These are phyloP conservation scores for Alisma plantagoaquatica DNA, from an alignment of 106 monocot genomes.

Conservation along the genomic window DNA sequence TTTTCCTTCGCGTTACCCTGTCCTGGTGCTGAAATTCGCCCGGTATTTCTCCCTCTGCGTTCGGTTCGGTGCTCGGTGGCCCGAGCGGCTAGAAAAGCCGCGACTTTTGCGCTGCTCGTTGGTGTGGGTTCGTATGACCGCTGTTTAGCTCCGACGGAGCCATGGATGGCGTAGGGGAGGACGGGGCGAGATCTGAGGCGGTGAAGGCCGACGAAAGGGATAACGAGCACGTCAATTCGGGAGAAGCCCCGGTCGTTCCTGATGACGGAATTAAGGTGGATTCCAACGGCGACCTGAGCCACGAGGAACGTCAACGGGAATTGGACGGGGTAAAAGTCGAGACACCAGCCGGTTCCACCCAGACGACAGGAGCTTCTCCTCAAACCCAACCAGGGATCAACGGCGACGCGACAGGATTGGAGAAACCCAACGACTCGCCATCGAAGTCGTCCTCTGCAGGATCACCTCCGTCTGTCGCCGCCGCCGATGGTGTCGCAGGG, in stretches of 20 bases:
- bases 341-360: not conserved
- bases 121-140: not conserved
- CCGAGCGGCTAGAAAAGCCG: not conserved
- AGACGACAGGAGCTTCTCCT: not conserved
- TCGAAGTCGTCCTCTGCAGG: not conserved
- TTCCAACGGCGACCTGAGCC: not conserved
- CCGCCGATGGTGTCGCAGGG: too few relatives aligned
- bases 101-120: not conserved
- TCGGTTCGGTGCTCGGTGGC: too few relatives aligned
- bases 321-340: not conserved
- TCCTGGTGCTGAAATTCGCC: too few relatives aligned
- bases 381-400: not conserved
- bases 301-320: not conserved
- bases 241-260: not conserved
- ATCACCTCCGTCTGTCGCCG: too few relatives aligned
- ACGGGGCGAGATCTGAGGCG: not conserved
- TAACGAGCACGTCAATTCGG: not conserved
- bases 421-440: not conserved
- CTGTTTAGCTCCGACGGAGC: not conserved
- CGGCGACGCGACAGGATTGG: not conserved
- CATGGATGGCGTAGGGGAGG: not conserved
- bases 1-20: too few relatives aligned
- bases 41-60: too few relatives aligned
- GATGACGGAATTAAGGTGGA: not conserved
- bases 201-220: not conserved